Conservation (phyloP, 768 basidiomycete species). For the Boletus rubescentipes region DNA sequence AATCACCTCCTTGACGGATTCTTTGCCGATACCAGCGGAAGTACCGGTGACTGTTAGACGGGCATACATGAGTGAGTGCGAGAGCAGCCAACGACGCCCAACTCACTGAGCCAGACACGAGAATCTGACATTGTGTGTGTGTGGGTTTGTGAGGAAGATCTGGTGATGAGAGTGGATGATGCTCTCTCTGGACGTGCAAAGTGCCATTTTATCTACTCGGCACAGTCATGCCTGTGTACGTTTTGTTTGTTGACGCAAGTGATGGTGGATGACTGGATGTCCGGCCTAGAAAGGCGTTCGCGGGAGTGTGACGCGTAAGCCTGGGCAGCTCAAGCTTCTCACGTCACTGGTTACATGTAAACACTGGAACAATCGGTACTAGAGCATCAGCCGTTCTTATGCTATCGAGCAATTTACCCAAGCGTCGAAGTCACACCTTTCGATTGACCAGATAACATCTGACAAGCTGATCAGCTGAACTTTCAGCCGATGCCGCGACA, state of each 20-base stretch:
- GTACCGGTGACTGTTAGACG: slow-evolving; percentile 39
- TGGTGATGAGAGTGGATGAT: background rate
- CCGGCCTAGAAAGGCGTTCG: background rate
- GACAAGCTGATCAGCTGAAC: no score
- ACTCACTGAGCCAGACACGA: slow-evolving; percentile 26
- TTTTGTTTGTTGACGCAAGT: no score
- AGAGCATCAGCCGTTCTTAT: no score
- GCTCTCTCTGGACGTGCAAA: background rate
- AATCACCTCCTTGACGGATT: slow-evolving; percentile 28
- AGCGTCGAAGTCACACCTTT: no score
- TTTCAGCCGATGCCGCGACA: no score
- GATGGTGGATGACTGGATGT: no score
- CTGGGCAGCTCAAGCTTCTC: no score
- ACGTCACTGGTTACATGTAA: no score
- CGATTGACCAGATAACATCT: no score
- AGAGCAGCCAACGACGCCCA: background rate
- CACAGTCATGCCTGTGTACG: background rate
- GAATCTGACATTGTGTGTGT: slow-evolving; percentile 16
- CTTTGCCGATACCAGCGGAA: slow-evolving; percentile 39
- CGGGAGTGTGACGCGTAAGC: background rate
- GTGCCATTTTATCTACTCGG: slow-evolving; percentile 11
- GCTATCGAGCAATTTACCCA: no score
- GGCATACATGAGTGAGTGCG: background rate
- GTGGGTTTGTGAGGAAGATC: background rate
- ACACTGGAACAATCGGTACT: no score